Base-by-base conservation (phyloP, 805 yeast species). In the Kodamaea kaohsiungensis region DNA sequence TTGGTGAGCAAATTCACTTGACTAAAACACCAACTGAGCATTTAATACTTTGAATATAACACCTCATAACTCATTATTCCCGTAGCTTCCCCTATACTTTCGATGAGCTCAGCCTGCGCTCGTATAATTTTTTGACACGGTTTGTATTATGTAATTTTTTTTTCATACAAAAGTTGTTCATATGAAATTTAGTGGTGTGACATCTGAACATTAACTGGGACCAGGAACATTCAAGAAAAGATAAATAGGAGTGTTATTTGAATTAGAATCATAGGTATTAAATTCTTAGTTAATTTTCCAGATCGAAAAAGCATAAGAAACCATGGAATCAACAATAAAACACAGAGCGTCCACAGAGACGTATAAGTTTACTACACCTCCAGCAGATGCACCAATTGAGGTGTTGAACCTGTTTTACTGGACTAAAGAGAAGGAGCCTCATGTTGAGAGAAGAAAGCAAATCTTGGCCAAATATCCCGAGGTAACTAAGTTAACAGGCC, bases 391-490 rank as follows among this genome's bases (percentile, higher is more conserved):
- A 0, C 64, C 76, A 48, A 58, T 73, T 54, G 68, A 81, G 59
- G 73, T 69, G 46, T 64, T 79, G 53, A 79, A 80, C 59, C 91
- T 88, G 58, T 91, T 88, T 69, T 88, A 86, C 72, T 89, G 96
- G 93, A 91, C 97, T 0, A 80, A 82, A 51, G 87, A 83, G 53
- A 80, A 80, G 48, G 97, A 91, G 66, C 96, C 96, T 2, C 97
- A 91, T 65, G 81, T 86, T 2, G 62, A 79, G 2, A 76, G 97
- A 57, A 78, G 97, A 56, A 87, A 86, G 71, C 79, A 77, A 54
- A 91, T 91, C 53, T 72, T 91, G 62, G 81, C 82, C 60, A 84
- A 83, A 51, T 83, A 91, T 64, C 97, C 97, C 0, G 85, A 90
- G 57, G 88, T 91, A 18, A 77, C 87, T 18, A 87, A 87, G 66